Evolutionary conservation across 192 early-diverging fungal genomes (phyloP), one percentile per base, ranked within the genome.

Genomic region (Backusella westeae): DNA sequence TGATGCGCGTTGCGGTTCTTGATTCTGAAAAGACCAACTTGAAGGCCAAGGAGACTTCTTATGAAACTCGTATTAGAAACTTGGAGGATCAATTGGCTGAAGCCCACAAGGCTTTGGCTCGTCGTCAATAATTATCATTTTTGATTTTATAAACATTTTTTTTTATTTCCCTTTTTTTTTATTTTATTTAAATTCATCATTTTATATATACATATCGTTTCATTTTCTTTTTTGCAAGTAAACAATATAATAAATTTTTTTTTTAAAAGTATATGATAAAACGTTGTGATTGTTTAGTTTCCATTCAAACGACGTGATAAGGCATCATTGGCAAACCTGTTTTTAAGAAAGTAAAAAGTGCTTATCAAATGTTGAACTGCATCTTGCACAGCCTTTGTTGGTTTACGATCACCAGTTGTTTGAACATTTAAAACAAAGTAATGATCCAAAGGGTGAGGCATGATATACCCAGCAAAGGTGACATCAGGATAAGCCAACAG

Each of bases 31-130:
- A 86, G 78, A 77, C 73, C 56, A 80, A 82, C 46, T 79, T 86
- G 59, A 49, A 80, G 34, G 66, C 72, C 15, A 88, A 86, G 79
- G 87, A 86, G 49, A 23, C 78, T 44, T 80, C 82, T 38, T 80
- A 85, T 71, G 77, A 83, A n/a, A 76, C 79, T 67, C 85, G 87
- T 36, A 85, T 88, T 69, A 82, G 77, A 42, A 78, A 78, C 63
- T 74, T 88, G 42, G 87, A 88, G 73, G 76, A 76, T 15, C 87
- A 88, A 68, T 75, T 88, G 26, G 82, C 83, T 59, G 87, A 88
- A 67, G 87, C 87, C 32, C 85, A 88, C 72, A 81, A 81, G 41
- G 79, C 84, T 35, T 72, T 88, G n/a, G 72, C 39, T 10, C 52
- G 42, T 80, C 52, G 65, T 17, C 6, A 67, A 39, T 29, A 32